phyloP scores from a whole-genome alignment of 768 basidiomycete species.

The Suillus subluteus region DNA sequence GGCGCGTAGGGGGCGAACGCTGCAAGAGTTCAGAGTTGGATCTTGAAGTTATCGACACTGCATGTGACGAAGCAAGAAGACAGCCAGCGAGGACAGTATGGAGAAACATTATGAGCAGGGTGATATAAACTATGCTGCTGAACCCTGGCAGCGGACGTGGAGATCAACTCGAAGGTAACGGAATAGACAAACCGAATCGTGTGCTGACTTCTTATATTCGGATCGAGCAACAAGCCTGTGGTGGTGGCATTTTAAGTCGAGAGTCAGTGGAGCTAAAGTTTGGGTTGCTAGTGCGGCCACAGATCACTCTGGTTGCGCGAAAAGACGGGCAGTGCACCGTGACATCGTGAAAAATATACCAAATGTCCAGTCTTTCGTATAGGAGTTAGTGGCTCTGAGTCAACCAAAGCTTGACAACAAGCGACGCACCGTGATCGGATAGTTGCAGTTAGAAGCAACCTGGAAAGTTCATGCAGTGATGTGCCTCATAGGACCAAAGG shows the following conservation, averaged over 20 bases:
- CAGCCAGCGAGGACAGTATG: background rate
- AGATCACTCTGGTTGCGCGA: background rate
- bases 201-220: background rate
- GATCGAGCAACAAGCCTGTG: background rate
- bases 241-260: background rate
- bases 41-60: conserved; percentile 21
- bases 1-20: conserved; percentile 8
- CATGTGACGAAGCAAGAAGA: conserved; percentile 15
- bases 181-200: background rate
- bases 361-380: background rate
- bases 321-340: background rate
- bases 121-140: background rate
- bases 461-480: background rate
- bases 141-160: too few relatives aligned
- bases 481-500: background rate
- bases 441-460: background rate
- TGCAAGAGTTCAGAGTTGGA: conserved; percentile 8
- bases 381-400: background rate
- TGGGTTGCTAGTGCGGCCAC: background rate
- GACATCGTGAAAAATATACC: background rate
- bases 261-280: background rate
- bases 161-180: background rate
- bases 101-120: conserved; percentile 4
- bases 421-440: background rate
- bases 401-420: background rate